phyloP scores from a whole-genome alignment of 345 rosid species.

The Melastoma malabathricum region DNA sequence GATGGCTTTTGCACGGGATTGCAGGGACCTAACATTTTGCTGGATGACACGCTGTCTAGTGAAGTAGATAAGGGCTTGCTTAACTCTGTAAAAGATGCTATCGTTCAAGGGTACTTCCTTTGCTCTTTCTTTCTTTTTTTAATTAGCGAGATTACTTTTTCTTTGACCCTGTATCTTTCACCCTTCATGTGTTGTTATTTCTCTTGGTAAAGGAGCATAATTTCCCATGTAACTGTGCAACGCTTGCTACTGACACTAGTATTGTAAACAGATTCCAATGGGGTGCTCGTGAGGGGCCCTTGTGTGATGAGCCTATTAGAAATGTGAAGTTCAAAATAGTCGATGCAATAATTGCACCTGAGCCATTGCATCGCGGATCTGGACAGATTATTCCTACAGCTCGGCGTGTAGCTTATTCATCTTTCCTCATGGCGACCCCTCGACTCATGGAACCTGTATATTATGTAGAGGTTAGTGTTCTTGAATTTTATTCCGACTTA shows the following conservation, averaged over 20 bases:
- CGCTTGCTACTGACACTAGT: background rate
- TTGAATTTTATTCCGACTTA: background rate
- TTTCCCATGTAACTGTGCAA: no score
- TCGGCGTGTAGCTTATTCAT: constrained; percentile 84
- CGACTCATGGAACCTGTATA: constrained; percentile 99
- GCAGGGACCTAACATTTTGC: constrained; percentile 85
- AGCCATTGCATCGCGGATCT: constrained; percentile 86
- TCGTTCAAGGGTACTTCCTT: constrained; percentile 72
- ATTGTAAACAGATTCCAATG: constrained; percentile 66
- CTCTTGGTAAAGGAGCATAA: no score
- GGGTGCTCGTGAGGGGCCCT: constrained; percentile 99
- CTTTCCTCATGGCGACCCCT: constrained; percentile 94
- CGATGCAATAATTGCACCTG: constrained; percentile 88
- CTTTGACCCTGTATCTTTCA: background rate
- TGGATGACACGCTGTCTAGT: constrained; percentile 89
- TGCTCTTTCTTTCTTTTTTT: constrained; percentile 3
- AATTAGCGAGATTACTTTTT: background rate
- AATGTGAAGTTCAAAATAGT: constrained; percentile 94
- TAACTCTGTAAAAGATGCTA: constrained; percentile 78
- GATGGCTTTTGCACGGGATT: constrained; percentile 4
- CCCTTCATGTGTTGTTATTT: no score
- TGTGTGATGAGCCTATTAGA: constrained; percentile 96
- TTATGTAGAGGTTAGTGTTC: constrained; percentile 67
- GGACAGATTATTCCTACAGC: constrained; percentile 99
- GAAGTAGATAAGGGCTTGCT: constrained; percentile 88